Evolutionary conservation across 169 alveolate species (phyloP).

Genomic region (Toxoplasma gondii): DNA sequence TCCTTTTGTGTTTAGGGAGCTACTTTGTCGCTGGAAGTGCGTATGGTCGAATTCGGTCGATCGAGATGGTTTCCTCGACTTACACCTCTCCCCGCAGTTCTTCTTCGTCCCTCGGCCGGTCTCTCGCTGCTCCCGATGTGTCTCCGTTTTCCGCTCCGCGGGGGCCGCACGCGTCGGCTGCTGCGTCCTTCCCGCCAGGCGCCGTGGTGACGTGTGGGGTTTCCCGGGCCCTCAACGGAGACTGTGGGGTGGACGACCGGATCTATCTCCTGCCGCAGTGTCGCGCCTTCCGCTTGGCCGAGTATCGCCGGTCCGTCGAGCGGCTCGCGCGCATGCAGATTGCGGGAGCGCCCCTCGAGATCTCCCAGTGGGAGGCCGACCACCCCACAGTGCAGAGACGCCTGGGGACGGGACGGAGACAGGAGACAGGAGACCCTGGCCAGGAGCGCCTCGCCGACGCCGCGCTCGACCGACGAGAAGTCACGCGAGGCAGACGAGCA

Average conservation of each 20-base stretch:
- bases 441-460: background rate
- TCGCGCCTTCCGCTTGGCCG: conserved; percentile 39
- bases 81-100: background rate
- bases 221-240: background rate
- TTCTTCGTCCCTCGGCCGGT: background rate
- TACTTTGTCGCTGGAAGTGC: conserved; percentile 50
- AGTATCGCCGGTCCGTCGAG: conserved; percentile 6
- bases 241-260: conserved; percentile 37
- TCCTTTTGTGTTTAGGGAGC: background rate
- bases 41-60: conserved; percentile 38
- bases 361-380: conserved; percentile 25
- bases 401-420: background rate
- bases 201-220: conserved; percentile 7
- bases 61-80: background rate
- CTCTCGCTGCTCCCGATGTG: background rate
- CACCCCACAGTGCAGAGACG: conserved; percentile 30
- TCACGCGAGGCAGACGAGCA: conserved; percentile 32
- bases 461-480: background rate
- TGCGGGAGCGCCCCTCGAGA: conserved; percentile 30
- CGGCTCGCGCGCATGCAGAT: conserved; percentile 18
- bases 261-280: background rate
- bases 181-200: background rate
- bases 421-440: background rate
- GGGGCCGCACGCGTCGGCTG: background rate
- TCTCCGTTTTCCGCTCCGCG: too few relatives aligned